A percentile compares a stretch with the other conserved stretches of the same genome.
Conservation (phyloP, 306 rosid genomes). For the Alnus glutinosa region DNA sequence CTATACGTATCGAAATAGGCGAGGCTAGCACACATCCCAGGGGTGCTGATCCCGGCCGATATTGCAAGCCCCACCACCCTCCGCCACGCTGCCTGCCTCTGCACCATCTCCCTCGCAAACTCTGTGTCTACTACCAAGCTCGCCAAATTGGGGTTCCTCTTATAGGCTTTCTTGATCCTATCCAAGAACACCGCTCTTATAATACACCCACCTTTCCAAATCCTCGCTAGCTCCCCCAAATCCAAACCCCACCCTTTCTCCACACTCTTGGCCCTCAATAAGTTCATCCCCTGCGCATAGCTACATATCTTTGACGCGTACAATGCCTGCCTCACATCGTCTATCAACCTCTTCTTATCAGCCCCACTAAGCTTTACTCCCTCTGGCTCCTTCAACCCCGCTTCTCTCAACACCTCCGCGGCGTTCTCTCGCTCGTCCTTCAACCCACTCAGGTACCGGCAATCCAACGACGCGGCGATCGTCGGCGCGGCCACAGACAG, state of each 20-base stretch:
- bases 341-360: slow-evolving; percentile 80
- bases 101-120: slow-evolving; percentile 95
- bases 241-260: slow-evolving; percentile 89
- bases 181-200: slow-evolving; percentile 92
- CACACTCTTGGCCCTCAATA: slow-evolving; percentile 82
- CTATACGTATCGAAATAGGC: slow-evolving; percentile 86
- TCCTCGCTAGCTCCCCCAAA: slow-evolving; percentile 86
- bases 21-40: slow-evolving; percentile 96
- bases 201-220: slow-evolving; percentile 98
- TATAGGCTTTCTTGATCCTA: slow-evolving; percentile 89
- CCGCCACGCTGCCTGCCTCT: slow-evolving; percentile 92
- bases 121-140: slow-evolving; percentile 87
- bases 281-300: slow-evolving; percentile 95
- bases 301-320: slow-evolving; percentile 95
- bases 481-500: slow-evolving; percentile 86
- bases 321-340: slow-evolving; percentile 92
- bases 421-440: slow-evolving; percentile 94
- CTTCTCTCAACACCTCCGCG: slow-evolving; percentile 58
- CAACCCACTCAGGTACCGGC: slow-evolving; percentile 79
- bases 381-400: slow-evolving; percentile 65
- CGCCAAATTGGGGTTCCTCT: slow-evolving; percentile 76
- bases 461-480: slow-evolving; percentile 85
- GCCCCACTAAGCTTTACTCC: slow-evolving; percentile 38
- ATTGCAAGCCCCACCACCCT: slow-evolving; percentile 89
- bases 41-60: slow-evolving; percentile 86